Evolutionary conservation across 306 rosid genomes (phyloP), one percentile per base, ranked within the genome.

Genomic region (Astragalus glycyphyllos): DNA sequence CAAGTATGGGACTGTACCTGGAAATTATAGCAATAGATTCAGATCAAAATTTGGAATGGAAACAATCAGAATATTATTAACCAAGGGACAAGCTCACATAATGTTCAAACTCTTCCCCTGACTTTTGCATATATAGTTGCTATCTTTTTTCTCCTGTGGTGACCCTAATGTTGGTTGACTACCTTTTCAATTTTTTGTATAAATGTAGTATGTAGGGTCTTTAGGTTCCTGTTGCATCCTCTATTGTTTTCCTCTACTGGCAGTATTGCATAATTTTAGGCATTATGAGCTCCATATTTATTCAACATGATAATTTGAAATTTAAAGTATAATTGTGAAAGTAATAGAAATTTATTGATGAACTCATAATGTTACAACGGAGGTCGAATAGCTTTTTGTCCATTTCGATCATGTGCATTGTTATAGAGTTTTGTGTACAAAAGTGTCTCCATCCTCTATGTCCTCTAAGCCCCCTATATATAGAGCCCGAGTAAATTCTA

Each of bases 1-100:
- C 38, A 56, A 69, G 55, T 12, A 69, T 80, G 82, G 80, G 41
- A 60, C 41, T 41, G 12, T 44, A 80, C 55, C 58, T 34, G 37
- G 46, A 49, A 69, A 69, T 16, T 46, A 20, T 11, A 38, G 51
- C 55, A 20, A 31, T 29, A 59, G 50, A 54, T 62, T 8, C 2
- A 44, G 8, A 77, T 59, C 11, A 31, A 54, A 71, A 37, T 42
- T 41, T 59, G 69, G 63, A 46, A 71, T 55, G 45, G 41, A 54
- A 54, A 16, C 57, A 48, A 29, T 32, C 42, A 26, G 31, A 26
- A 26, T 65, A 44, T 23, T 11, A 10, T 63, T 42, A 11, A 42
- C 3, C 55, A 47, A 56, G 62, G 61, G 73, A 56, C 72, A 64
- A 23, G 13, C 54, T 14, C 70, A 77, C 73, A 14, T 51, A 55